These are phyloP conservation scores for Entophlyctis helioformis DNA, from an alignment of 192 early-diverging fungal species.

Conservation along the genomic window DNA sequence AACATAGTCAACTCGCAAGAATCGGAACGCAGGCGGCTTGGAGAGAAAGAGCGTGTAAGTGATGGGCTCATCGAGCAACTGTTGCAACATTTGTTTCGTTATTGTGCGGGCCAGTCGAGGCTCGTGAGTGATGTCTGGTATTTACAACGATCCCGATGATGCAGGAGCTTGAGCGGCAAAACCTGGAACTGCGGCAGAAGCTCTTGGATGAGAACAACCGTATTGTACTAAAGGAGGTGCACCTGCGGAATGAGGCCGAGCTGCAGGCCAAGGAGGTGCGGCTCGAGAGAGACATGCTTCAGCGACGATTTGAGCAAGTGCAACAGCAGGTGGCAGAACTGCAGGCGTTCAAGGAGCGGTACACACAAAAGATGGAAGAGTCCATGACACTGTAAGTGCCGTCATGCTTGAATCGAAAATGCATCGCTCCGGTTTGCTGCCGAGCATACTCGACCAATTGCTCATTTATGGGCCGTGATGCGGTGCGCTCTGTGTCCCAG, in stretches of 20 bases:
- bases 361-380: constrained; percentile 28
- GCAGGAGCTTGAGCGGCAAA: constrained; percentile 10
- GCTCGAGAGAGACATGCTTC: constrained; percentile 18
- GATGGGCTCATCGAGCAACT: no score
- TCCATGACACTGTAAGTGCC: constrained; percentile 20
- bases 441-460: no score
- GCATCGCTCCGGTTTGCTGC: no score
- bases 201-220: constrained; percentile 23
- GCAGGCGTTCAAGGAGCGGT: constrained; percentile 23
- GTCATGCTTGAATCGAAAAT: no score
- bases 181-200: constrained; percentile 22
- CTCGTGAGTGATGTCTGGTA: no score
- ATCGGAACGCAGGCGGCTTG: not conserved
- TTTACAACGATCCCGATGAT: no score
- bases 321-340: constrained; percentile 12
- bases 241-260: constrained; percentile 25
- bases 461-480: no score
- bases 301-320: constrained; percentile 18
- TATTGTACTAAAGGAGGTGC: constrained; percentile 15
- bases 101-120: no score
- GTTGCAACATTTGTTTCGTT: no score
- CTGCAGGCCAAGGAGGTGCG: constrained; percentile 12
- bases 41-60: not conserved
- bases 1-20: not conserved
- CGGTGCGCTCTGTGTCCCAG: no score